Conservation (phyloP, 2,329 filamentous ascomycete genomes). For the Capronia americana region DNA sequence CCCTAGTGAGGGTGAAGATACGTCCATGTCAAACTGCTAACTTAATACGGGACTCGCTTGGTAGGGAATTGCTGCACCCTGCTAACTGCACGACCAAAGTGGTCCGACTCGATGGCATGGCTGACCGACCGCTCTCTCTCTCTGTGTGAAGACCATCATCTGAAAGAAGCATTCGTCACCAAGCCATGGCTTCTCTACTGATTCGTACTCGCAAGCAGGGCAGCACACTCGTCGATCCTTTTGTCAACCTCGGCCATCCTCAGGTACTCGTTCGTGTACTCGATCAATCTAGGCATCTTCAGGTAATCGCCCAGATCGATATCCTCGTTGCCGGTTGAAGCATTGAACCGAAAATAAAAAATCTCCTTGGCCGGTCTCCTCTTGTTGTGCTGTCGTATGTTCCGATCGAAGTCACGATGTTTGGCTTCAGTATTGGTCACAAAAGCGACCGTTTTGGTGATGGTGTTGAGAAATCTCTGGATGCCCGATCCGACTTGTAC, state of each 20-base stretch:
- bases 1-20: no score
- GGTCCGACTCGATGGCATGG: no score
- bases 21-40: no score
- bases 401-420: constrained; percentile 36
- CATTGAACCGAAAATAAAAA: constrained; percentile 31
- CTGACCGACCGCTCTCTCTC: no score
- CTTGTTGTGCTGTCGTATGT: constrained; percentile 31
- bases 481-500: constrained; percentile 12
- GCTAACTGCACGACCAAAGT: no score
- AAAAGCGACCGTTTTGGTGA: constrained; percentile 30
- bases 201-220: constrained; percentile 23
- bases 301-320: constrained; percentile 31
- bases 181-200: not conserved
- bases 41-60: no score
- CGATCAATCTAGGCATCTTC: constrained; percentile 24
- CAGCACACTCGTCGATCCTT: constrained; percentile 30
- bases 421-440: constrained; percentile 37
- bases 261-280: constrained; percentile 33
- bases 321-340: constrained; percentile 24
- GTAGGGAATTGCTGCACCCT: no score
- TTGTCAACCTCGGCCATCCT: constrained; percentile 18
- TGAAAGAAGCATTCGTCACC: not conserved
- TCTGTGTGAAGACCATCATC: not conserved
- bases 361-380: constrained; percentile 19
- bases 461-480: constrained; percentile 27